A percentile compares a stretch with the other conserved stretches of the same genome.
Evolutionary conservation across 2,329 filamentous ascomycete genomes (phyloP).

Genomic region (Gyromitra esculenta): DNA sequence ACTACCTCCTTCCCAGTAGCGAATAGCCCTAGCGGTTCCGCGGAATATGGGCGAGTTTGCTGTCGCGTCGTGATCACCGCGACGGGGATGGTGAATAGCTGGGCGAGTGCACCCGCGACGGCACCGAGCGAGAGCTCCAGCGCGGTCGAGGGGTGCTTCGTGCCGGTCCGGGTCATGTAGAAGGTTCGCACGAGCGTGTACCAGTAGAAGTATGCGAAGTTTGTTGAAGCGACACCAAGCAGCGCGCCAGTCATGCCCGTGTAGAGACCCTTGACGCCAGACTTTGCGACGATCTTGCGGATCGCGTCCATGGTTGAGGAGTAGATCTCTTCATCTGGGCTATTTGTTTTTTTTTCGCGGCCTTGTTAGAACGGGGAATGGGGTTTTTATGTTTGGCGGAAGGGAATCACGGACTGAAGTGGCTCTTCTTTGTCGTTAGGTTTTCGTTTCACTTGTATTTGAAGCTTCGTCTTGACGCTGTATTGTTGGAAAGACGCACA

Average conservation of each 20-base stretch:
- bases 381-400: neutral
- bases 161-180: conserved; percentile 70
- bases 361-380: conserved; percentile 27
- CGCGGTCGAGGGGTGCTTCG: conserved; percentile 74
- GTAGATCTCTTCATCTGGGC: conserved; percentile 70
- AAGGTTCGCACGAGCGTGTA: conserved; percentile 79
- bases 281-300: conserved; percentile 79
- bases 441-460: conserved; percentile 81
- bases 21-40: conserved; percentile 83
- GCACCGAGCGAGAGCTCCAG: conserved; percentile 87
- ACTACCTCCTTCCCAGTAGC: conserved; percentile 91
- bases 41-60: conserved; percentile 82
- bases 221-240: conserved; percentile 92
- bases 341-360: conserved; percentile 32
- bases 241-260: conserved; percentile 86
- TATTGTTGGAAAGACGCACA: neutral
- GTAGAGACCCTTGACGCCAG: conserved; percentile 85
- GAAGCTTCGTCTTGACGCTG: conserved; percentile 94
- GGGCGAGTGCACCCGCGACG: conserved; percentile 85
- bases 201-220: conserved; percentile 96
- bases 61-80: conserved; percentile 95
- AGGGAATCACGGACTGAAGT: conserved; percentile 30
- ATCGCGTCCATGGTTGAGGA: conserved; percentile 88
- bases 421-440: conserved; percentile 39
- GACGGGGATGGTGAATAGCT: conserved; percentile 95